A percentile compares a stretch with the other conserved stretches of the same genome.
Evolutionary conservation across 164 flowering plant genomes (phyloP).

Genomic region (Saururus chinensis): DNA sequence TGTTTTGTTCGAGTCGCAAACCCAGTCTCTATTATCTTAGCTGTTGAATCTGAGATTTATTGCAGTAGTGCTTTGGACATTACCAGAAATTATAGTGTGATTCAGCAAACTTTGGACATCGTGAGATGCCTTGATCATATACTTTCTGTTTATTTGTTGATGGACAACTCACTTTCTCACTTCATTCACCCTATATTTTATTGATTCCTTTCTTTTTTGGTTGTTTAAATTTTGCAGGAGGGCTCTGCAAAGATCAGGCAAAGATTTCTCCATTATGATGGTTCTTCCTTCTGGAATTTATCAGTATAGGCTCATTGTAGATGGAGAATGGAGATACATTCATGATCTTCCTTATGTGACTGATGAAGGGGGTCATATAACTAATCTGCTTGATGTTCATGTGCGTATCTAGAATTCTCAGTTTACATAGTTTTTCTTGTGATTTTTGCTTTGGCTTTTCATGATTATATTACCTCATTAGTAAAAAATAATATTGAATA

Average conservation of each 20-base stretch:
- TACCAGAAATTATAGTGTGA: too few relatives aligned
- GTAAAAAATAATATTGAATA: too few relatives aligned
- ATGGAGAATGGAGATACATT: constrained; percentile 72
- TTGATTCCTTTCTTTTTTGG: not conserved
- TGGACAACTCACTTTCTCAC: not conserved
- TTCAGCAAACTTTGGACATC: too few relatives aligned
- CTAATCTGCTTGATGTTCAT: constrained; percentile 75
- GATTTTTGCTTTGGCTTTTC: not conserved
- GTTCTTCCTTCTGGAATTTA: constrained; percentile 82
- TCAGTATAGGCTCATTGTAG: constrained; percentile 76
- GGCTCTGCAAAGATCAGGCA: constrained; percentile 62
- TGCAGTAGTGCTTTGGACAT: too few relatives aligned
- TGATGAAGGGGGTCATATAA: constrained; percentile 52
- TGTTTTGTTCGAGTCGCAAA: too few relatives aligned
- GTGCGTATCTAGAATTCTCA: constrained; percentile 34
- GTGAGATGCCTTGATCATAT: too few relatives aligned
- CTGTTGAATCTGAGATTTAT: too few relatives aligned
- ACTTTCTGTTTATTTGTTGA: not conserved
- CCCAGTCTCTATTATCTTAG: too few relatives aligned
- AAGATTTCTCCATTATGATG: constrained; percentile 64
- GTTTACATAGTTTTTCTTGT: not conserved
- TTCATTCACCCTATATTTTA: not conserved
- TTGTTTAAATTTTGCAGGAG: constrained; percentile 33
- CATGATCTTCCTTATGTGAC: constrained; percentile 68
- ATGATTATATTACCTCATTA: not conserved